Percentiles rank a stretch among this genome's conserved stretches.
phyloP scores from a whole-genome alignment of 108 stramenopile species.

The Conticribra weissflogii region DNA sequence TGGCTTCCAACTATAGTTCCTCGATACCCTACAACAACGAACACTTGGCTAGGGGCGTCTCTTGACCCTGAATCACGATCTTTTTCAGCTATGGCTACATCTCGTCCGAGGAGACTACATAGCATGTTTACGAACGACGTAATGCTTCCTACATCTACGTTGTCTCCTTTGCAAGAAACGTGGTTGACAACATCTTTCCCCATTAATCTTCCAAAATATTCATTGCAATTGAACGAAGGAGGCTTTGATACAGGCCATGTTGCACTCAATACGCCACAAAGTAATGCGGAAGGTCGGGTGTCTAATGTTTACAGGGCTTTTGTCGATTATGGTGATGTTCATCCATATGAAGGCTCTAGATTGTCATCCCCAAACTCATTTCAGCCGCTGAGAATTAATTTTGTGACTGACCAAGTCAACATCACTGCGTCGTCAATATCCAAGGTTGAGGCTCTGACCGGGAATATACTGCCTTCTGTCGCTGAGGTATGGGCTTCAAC shows the following conservation, averaged over 20 bases:
- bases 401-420: conserved; percentile 29
- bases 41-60: conserved; percentile 32
- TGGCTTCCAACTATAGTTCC: conserved; percentile 50
- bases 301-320: conserved; percentile 22
- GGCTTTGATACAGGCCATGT: too few species aligned
- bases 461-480: conserved; percentile 43
- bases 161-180: conserved; percentile 31
- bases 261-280: conserved; percentile 19
- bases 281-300: not conserved
- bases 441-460: conserved; percentile 41
- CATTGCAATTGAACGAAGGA: not conserved
- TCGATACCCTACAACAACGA: conserved; percentile 21
- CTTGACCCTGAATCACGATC: conserved; percentile 46
- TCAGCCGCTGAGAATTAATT: conserved; percentile 41
- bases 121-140: conserved; percentile 20
- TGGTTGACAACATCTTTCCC: conserved; percentile 48
- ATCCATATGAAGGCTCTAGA: conserved; percentile 12
- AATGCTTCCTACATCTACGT: conserved; percentile 3
- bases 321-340: conserved; percentile 36
- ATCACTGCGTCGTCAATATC: conserved; percentile 46
- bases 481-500: conserved; percentile 41
- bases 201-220: conserved; percentile 48
- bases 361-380: conserved; percentile 1
- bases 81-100: conserved; percentile 37
- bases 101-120: conserved; percentile 48